Percentiles rank a stretch among this genome's conserved stretches.
Conservation (phyloP, 163 green algal species). For the Scenedesmus sp. region DNA sequence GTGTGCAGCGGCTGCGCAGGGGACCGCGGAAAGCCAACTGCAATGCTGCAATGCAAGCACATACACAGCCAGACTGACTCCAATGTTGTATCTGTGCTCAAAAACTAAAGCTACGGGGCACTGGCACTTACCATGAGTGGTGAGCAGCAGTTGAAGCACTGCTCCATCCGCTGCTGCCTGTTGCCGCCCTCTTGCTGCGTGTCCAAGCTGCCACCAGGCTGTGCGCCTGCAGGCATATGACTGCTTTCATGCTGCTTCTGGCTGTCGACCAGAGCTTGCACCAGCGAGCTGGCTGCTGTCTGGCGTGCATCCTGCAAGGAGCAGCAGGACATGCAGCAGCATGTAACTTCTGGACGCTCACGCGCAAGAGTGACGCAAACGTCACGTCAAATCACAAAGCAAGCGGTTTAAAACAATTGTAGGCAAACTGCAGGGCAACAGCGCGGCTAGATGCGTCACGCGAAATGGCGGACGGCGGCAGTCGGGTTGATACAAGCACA, state of each 20-base stretch:
- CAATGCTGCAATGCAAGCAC: background rate
- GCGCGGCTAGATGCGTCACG: no score
- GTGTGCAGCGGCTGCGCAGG: background rate
- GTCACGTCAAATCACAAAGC: background rate
- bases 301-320: conserved; percentile 29
- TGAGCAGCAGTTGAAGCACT: conserved; percentile 67
- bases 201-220: conserved; percentile 39
- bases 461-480: conserved; percentile 11
- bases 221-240: background rate
- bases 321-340: background rate
- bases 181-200: conserved; percentile 4
- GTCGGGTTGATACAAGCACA: background rate
- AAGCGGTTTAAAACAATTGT: background rate
- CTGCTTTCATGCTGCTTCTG: conserved; percentile 27
- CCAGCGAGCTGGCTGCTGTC: conserved; percentile 18
- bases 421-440: no score
- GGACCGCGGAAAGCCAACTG: background rate
- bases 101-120: background rate
- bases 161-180: conserved; percentile 50
- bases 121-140: conserved; percentile 60
- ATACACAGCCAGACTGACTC: background rate
- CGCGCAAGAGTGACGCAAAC: background rate
- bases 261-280: conserved; percentile 30
- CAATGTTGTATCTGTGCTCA: background rate
- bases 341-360: background rate